These are phyloP conservation scores for Phialophora chinensis DNA, from an alignment of 2,329 filamentous ascomycete species.

Conservation along the genomic window DNA sequence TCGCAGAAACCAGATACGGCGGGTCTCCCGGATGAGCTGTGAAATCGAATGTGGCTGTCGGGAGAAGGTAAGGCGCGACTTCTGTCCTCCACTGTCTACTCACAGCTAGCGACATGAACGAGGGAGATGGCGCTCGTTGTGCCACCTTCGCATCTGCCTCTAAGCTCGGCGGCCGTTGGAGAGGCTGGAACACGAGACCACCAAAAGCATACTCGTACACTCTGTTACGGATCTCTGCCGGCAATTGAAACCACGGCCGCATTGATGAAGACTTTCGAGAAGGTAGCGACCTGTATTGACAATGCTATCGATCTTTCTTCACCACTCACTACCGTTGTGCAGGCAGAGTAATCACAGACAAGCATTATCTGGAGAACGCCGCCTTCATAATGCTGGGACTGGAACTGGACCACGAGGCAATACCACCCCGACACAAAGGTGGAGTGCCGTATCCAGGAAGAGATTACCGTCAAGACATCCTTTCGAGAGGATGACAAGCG, in stretches of 20 bases:
- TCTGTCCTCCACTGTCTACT: constrained; percentile 18
- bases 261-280: constrained; percentile 6
- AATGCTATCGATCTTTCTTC: not conserved
- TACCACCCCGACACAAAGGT: not conserved
- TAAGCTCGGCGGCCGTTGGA: not conserved
- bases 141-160: too few species aligned
- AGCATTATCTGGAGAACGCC: not conserved
- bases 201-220: constrained; percentile 18
- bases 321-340: not conserved
- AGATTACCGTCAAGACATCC: not conserved
- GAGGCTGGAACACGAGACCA: constrained; percentile 11
- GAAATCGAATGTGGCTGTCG: constrained; percentile 16
- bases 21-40: constrained; percentile 12
- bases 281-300: not conserved
- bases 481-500: not conserved
- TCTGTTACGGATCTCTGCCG: constrained; percentile 16
- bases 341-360: not conserved
- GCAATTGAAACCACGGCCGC: constrained; percentile 18
- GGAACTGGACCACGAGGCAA: not conserved
- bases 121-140: not conserved
- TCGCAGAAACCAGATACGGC: not conserved
- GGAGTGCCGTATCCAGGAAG: not conserved
- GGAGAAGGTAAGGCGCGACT: constrained; percentile 15
- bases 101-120: constrained; percentile 16
- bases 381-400: not conserved